These are phyloP conservation scores for Pestalotiopsis sp. DNA, from an alignment of 2,329 filamentous ascomycete species.

Conservation along the genomic window DNA sequence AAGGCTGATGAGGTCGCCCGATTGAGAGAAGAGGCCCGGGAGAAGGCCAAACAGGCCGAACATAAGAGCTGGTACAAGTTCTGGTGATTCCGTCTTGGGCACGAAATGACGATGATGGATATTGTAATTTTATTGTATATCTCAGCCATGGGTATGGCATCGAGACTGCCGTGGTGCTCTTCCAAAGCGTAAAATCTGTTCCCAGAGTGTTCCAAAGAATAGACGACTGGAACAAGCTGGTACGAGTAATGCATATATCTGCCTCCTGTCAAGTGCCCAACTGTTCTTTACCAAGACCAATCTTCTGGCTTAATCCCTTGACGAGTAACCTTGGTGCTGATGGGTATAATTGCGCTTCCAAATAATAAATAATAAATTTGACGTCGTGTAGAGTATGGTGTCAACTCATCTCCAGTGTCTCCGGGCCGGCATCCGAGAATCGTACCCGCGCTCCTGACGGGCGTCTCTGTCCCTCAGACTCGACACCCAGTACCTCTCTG, in stretches of 20 bases:
- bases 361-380: no score
- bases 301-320: not conserved
- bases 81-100: slow-evolving; percentile 39
- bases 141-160: not conserved
- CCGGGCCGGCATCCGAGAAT: slow-evolving; percentile 31
- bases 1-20: slow-evolving; percentile 39
- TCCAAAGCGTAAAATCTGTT: not conserved
- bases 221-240: not conserved
- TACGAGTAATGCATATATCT: no score
- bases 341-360: not conserved
- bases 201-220: not conserved
- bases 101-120: not conserved
- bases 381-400: not conserved
- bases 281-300: no score
- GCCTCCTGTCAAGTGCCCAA: no score
- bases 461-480: slow-evolving; percentile 22
- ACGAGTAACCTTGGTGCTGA: not conserved
- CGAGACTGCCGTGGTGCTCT: not conserved
- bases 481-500: slow-evolving; percentile 33
- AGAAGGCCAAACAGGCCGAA: slow-evolving; percentile 32
- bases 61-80: slow-evolving; percentile 55
- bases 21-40: slow-evolving; percentile 42
- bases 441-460: slow-evolving; percentile 30
- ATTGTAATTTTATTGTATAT: not conserved
- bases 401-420: slow-evolving; percentile 28